A percentile compares a stretch with the other conserved stretches of the same genome.
These are phyloP conservation scores for Sisymbrium irio DNA, from an alignment of 345 rosid species.

Conservation along the genomic window DNA sequence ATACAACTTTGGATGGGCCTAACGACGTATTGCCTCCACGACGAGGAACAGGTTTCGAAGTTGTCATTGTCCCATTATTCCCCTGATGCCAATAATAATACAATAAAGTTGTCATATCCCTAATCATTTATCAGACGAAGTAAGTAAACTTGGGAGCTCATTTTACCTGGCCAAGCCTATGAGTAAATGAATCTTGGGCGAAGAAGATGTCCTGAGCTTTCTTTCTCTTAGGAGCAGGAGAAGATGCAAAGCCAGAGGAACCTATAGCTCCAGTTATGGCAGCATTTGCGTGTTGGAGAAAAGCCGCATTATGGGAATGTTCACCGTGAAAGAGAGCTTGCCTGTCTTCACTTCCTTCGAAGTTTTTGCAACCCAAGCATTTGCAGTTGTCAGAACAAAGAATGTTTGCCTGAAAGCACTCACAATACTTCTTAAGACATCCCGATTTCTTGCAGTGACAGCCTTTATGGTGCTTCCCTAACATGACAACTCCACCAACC, in stretches of 20 bases:
- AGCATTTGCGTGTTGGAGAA: conserved; percentile 94
- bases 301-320: conserved; percentile 58
- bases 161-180: conserved; percentile 67
- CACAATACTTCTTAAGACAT: conserved; percentile 98
- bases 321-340: conserved; percentile 89
- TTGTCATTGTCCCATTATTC: conserved; percentile 38
- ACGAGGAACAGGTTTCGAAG: conserved; percentile 48
- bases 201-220: conserved; percentile 73
- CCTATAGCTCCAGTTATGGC: conserved; percentile 97
- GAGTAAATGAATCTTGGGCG: conserved; percentile 56
- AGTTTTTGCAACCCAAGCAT: conserved; percentile 98
- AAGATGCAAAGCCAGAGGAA: conserved; percentile 79
- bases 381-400: conserved; percentile 97
- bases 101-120: conserved; percentile 7
- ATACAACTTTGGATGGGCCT: conserved; percentile 69
- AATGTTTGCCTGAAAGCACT: conserved; percentile 96
- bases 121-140: background rate
- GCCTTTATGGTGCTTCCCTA: conserved; percentile 95
- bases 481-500: conserved; percentile 56
- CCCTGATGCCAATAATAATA: conserved; percentile 43
- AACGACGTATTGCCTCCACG: conserved; percentile 38
- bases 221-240: conserved; percentile 70
- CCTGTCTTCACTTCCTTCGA: conserved; percentile 96
- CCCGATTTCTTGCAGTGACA: conserved; percentile 99
- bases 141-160: background rate